phyloP scores from a whole-genome alignment of 345 rosid genomes.

The Clausena lansium region DNA sequence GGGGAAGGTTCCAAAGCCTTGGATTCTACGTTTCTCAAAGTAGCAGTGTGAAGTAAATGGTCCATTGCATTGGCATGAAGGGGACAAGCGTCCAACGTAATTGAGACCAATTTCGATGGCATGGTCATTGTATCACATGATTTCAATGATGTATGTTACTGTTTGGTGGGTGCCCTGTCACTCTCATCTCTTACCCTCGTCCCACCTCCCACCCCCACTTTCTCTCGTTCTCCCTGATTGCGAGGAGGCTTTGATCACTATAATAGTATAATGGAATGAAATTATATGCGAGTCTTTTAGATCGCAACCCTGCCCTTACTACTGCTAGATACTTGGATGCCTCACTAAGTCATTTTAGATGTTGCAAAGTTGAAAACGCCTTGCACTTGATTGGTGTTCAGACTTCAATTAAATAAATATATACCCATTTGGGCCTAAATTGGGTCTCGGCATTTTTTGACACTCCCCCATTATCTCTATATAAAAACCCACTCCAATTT shows the following conservation, averaged over 20 bases:
- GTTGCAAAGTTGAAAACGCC: no score
- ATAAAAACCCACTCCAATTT: no score
- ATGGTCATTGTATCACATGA: slow-evolving; percentile 15
- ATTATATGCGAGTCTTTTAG: no score
- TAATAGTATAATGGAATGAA: not conserved
- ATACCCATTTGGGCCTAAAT: not conserved
- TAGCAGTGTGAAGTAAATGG: not conserved
- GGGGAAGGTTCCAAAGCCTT: slow-evolving; percentile 23
- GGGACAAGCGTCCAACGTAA: slow-evolving; percentile 15
- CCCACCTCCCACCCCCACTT: not conserved
- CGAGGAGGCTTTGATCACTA: not conserved
- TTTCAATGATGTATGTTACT: slow-evolving; percentile 19
- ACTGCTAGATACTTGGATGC: no score
- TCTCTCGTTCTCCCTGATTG: not conserved
- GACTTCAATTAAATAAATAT: no score
- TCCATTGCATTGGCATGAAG: not conserved
- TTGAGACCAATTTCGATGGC: slow-evolving; percentile 6
- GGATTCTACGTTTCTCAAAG: slow-evolving; percentile 22
- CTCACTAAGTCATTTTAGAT: no score
- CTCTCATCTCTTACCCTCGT: slow-evolving; percentile 8
- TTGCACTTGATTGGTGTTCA: not conserved
- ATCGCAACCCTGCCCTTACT: no score
- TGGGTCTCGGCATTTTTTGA: not conserved
- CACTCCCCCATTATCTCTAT: no score
- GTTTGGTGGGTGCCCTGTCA: slow-evolving; percentile 25